phyloP scores from a whole-genome alignment of 768 basidiomycete species.

The Exidia glandulosa region DNA sequence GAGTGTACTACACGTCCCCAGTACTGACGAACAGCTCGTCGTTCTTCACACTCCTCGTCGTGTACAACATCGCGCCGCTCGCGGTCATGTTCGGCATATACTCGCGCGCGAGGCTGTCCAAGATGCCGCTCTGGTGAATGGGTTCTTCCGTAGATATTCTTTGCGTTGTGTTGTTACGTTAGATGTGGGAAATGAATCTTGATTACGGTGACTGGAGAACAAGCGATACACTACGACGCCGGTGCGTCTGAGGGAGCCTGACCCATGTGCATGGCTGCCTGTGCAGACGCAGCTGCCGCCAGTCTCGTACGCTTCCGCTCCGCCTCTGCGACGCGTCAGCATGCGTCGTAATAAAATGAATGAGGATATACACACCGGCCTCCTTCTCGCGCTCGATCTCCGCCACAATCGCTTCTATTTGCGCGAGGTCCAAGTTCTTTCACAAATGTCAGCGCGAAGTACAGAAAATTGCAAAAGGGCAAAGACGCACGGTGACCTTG shows the following conservation, averaged over 20 bases:
- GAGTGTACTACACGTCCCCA: conserved; percentile 63
- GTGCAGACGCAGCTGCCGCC: conserved; percentile 84
- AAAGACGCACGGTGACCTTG: conserved; percentile 80
- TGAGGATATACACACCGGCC: conserved; percentile 44
- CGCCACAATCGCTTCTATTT: conserved; percentile 85
- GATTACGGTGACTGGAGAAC: background rate
- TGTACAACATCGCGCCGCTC: conserved; percentile 46
- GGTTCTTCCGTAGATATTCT: background rate
- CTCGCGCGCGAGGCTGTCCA: background rate
- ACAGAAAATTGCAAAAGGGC: conserved; percentile 12
- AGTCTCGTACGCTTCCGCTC: conserved; percentile 86
- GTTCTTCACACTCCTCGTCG: conserved; percentile 31
- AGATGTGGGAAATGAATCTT: background rate
- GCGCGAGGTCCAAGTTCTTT: conserved; percentile 76
- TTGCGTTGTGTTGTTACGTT: background rate
- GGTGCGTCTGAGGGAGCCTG: background rate
- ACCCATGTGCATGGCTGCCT: conserved; percentile 59
- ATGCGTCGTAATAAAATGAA: background rate
- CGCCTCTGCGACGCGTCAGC: conserved; percentile 49
- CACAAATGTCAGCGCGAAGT: background rate
- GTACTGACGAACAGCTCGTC: conserved; percentile 24
- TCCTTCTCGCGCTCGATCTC: conserved; percentile 98
- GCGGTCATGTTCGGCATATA: conserved; percentile 24
- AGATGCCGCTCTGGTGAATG: background rate
- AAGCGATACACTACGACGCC: background rate